Evolutionary conservation across 192 early-diverging fungal species (phyloP), one percentile per base, ranked within the genome.

Genomic region (Coemansia sp.): DNA sequence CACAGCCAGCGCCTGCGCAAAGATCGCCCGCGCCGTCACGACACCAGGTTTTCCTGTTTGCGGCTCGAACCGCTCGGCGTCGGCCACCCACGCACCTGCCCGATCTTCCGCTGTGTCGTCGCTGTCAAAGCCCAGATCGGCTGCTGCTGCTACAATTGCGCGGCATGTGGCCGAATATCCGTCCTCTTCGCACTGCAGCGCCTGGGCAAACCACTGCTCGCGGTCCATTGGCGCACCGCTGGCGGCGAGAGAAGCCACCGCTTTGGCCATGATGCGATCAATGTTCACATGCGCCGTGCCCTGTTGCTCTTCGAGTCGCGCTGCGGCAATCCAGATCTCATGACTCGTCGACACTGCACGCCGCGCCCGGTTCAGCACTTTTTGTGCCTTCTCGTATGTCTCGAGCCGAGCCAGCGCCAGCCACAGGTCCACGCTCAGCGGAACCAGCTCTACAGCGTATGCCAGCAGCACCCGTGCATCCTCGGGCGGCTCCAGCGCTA

Each of bases 271-370:
- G 35, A 97, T 84, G 18, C 61, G 87, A 11, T 87, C 83, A 5
- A 94, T 87, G 6, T 49, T 45, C 9, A 37, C 4, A 2, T 55
- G 53, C 3, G 39, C 53, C n/a, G 19, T 41, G 24, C 62, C 62
- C 55, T 91, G 88, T 51, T 92, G 85, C 73, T 97, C 95, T 68
- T 95, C 92, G 10, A 99, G 85, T 60, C 89, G 85, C 16, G 95
- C 95, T 22, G 92, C 97, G 2, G 92, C 87, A 23, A 99, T 89
- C 94, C 95, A 99, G 48, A 99, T 85, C 53, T 98, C 97, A 78
- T 95, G 92, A 55, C 87, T 89, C 0, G 93, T 93, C 16, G 94
- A 94, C 37, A 94, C 88, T 4, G 85, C 83, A 24, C 79, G 71
- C 11, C 93, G 90, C 0, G 96, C 97, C 29, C 91, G 87, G 71